Evolutionary conservation across 164 flowering plant species (phyloP), one percentile per base, ranked within the genome.

Genomic region (Vitis cinerea): DNA sequence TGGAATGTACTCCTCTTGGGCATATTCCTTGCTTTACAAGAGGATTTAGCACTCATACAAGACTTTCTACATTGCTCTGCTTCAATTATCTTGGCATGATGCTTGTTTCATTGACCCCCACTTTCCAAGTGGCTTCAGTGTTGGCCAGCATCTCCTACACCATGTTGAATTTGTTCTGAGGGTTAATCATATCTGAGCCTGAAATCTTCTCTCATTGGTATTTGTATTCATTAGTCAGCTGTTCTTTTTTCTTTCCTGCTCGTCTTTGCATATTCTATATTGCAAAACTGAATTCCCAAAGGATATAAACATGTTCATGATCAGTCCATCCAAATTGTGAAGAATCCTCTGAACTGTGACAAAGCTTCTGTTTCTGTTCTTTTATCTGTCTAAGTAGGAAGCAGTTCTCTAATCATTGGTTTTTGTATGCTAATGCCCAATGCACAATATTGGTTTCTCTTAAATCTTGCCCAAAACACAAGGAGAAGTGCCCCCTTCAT

Each of bases 1-100:
- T 10, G 87, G 88, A 57, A 81, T 87, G 93, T 88, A 84, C 74
- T 81, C 85, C 68, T 73, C 90, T 3, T 78, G 83, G 83, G 80
- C 88, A 15, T 88, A 80, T 76, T 72, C 88, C 61, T 67, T 66
- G 86, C 88, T 30, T 87, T 67, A 69, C 37, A 85, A 85, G 75
- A 66, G 77, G n/a, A 76, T 78, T 17, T 81, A 84, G 80, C 78
- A 66, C 17, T 72, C 78, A 58, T 81, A 77, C 68, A 48, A 77
- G 75, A 71, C 78, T 81, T 56, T 77, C 74, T 52, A 51, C 76
- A 5, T 23, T 83, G 64, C 31, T 83, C 8, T 76, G 63, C 72
- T 83, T 66, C 81, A 83, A 66, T 5, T 79, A 77, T 61, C 62
- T 81, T 4, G 88, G 83, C 37, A 83, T 85, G 88, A 37, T 83